Conservation (phyloP, 768 basidiomycete species). For the Serendipita sp. region DNA sequence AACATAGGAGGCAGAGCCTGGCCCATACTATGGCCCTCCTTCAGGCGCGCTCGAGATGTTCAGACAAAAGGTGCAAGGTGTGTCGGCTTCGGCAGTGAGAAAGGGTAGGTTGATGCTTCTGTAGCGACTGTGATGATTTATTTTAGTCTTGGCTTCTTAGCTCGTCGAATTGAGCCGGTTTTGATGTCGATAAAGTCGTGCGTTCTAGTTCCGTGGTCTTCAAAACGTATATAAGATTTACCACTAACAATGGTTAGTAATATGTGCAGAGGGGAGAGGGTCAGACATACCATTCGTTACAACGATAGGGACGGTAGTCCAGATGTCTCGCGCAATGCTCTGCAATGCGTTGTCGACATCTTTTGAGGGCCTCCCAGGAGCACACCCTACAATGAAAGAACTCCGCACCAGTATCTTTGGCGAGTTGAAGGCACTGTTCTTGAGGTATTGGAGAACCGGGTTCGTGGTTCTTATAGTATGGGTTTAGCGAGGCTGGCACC, state of each 20-base stretch:
- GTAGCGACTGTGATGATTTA: too few relatives aligned
- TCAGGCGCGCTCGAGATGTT: too few relatives aligned
- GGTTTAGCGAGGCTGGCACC: background rate
- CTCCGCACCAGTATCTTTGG: background rate
- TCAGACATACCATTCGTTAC: background rate
- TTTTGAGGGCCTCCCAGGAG: background rate
- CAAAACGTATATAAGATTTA: background rate
- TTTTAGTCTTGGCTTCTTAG: background rate
- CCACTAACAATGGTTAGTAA: background rate
- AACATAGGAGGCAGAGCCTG: too few relatives aligned
- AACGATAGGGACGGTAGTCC: background rate
- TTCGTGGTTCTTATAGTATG: background rate
- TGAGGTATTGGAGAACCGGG: background rate
- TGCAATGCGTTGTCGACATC: background rate
- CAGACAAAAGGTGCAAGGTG: too few relatives aligned
- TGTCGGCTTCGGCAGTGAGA: too few relatives aligned
- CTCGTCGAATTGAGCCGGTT: background rate
- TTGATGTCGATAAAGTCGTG: background rate
- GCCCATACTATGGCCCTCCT: too few relatives aligned
- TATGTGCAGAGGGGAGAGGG: background rate
- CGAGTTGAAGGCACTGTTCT: background rate
- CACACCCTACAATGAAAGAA: background rate
- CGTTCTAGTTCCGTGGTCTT: background rate
- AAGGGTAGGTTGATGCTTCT: too few relatives aligned
- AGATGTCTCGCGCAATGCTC: background rate